Evolutionary conservation across 768 basidiomycete genomes (phyloP).

Genomic region (Leccinum incarnatum): DNA sequence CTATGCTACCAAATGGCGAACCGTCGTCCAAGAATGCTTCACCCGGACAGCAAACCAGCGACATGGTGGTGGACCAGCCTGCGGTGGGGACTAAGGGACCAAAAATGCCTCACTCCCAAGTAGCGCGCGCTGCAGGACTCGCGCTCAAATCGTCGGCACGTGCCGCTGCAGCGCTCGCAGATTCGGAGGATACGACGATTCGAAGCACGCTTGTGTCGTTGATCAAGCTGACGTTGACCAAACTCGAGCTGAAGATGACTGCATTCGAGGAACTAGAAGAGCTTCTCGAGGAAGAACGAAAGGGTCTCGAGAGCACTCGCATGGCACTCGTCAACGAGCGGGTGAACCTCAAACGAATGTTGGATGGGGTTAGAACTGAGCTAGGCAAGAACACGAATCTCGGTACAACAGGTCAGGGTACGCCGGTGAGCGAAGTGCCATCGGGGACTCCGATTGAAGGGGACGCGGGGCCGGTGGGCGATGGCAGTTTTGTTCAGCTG

Average conservation of each 20-base stretch:
- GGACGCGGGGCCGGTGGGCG: constrained; percentile 52
- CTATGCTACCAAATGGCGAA: constrained; percentile 11
- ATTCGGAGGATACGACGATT: constrained; percentile 80
- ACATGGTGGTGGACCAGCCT: constrained; percentile 49
- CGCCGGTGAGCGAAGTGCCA: constrained; percentile 52
- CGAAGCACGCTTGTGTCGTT: constrained; percentile 74
- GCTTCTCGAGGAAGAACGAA: constrained; percentile 86
- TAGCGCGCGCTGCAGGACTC: constrained; percentile 77
- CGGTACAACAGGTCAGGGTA: constrained; percentile 61
- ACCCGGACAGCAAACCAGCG: constrained; percentile 28
- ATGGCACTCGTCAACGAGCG: constrained; percentile 80
- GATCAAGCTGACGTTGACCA: constrained; percentile 80
- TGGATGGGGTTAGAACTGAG: constrained; percentile 67
- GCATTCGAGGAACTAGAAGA: constrained; percentile 96
- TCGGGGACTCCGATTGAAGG: constrained; percentile 45
- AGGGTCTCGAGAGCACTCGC: constrained; percentile 77
- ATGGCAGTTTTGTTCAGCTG: constrained; percentile 55
- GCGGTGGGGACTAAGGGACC: constrained; percentile 28
- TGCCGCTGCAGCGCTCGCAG: constrained; percentile 76
- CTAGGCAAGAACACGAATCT: constrained; percentile 53
- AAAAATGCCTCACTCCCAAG: constrained; percentile 66
- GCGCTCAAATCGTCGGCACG: constrained; percentile 89
- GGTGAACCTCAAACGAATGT: constrained; percentile 62
- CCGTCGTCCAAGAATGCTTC: constrained; percentile 14
- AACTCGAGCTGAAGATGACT: constrained; percentile 91